Percentiles rank a stretch among this genome's conserved stretches.
Conservation (phyloP, 176 grass and related monocot genomes). For the Bolboschoenus planiculmis region DNA sequence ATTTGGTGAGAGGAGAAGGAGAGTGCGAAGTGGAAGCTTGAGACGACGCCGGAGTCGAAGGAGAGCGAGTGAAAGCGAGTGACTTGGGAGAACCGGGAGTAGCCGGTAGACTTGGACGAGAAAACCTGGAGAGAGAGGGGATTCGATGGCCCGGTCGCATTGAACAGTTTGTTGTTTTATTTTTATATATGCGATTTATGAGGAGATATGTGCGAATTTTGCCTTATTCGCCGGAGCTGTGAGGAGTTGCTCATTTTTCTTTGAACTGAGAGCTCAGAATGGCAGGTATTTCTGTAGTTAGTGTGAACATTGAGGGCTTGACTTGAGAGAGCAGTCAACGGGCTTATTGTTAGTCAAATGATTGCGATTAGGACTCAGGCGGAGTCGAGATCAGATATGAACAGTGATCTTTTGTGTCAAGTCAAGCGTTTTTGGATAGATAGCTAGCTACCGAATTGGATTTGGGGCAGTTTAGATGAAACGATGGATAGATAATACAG, state of each 20-base stretch:
- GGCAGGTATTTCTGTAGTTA: background rate
- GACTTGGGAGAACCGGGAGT: background rate
- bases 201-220: background rate
- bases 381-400: background rate
- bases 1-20: background rate
- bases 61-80: constrained; percentile 12
- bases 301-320: background rate
- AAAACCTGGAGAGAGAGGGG: background rate
- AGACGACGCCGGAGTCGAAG: constrained; percentile 27
- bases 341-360: background rate
- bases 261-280: background rate
- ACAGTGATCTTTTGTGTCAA: background rate
- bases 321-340: background rate
- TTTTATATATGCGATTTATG: background rate
- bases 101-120: background rate
- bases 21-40: background rate
- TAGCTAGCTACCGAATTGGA: background rate
- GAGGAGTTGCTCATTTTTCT: background rate
- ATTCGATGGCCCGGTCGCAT: background rate
- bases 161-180: background rate
- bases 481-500: too few species aligned
- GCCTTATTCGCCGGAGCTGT: background rate
- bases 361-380: background rate
- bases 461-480: too few species aligned
- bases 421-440: background rate